phyloP scores from a whole-genome alignment of 2,329 filamentous ascomycete genomes.

The Stagonosporopsis cucurbitacearum region DNA sequence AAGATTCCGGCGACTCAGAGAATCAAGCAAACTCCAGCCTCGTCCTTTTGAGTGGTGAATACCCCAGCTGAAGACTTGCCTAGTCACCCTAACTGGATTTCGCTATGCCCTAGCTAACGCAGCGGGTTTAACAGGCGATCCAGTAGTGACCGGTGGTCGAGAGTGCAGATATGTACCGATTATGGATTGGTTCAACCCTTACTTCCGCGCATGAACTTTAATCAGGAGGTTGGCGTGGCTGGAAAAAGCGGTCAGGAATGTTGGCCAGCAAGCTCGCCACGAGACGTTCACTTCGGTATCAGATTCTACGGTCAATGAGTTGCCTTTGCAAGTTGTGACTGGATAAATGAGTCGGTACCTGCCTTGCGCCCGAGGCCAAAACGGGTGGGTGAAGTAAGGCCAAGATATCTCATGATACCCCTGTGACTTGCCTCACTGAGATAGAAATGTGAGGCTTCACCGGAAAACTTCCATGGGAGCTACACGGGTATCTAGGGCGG shows the following conservation, averaged over 20 bases:
- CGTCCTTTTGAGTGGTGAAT: not conserved
- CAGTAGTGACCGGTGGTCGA: not conserved
- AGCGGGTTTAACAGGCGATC: not conserved
- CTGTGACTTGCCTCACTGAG: not conserved
- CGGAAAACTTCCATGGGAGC: not conserved
- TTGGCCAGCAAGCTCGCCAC: not conserved
- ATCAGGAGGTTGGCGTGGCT: not conserved
- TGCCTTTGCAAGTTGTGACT: not conserved
- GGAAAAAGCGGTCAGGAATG: constrained; percentile 6
- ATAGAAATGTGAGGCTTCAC: not conserved
- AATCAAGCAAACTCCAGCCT: not conserved
- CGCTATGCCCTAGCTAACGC: not conserved
- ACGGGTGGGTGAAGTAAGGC: not conserved
- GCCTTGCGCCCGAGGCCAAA: not conserved
- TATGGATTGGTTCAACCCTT: not conserved
- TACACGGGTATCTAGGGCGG: not conserved
- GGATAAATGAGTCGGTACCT: not conserved
- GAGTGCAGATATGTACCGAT: not conserved
- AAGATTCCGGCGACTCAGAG: not conserved
- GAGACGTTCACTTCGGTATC: too few relatives aligned
- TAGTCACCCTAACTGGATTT: not conserved
- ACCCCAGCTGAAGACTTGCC: not conserved
- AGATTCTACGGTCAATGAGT: not conserved
- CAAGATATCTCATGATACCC: not conserved
- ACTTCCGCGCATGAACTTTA: not conserved